Evolutionary conservation across 805 yeast species (phyloP), one percentile per base, ranked within the genome.

Genomic region (Zygosaccharomyces pseudorouxii): DNA sequence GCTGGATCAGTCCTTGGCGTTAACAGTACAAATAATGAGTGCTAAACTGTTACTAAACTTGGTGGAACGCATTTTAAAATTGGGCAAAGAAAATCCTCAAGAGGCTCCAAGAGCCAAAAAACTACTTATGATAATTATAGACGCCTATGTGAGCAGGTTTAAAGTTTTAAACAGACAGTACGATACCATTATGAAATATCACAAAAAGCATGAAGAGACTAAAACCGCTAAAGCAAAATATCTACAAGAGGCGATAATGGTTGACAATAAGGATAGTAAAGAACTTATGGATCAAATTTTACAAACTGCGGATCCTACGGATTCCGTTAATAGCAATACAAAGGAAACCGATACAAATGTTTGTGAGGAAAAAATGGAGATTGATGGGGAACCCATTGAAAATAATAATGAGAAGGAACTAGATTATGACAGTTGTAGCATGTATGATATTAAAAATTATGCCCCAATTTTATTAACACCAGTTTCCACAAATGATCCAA

Each of bases 21-120:
- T 88, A 52, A 86, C 95, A 5, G 96, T 90, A 31, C 98, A 95
- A 65, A 86, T 90, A 8, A 89, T 93, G 97, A 86, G 97, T 69
- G 96, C 97, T 2, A 92, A 90, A 67, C 72, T 93, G 28, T 69
- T 93, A 28, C 68, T 92, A 53, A 95, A 93, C 65, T 72, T 95
- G 58, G 92, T 93, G 18, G 99, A 95, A 56, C 73, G 95, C 38
- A 85, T 93, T 35, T 76, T 86, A 78, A 85, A 86, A 59, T 67
- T 90, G 57, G 71, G 71, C 6, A 67, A 64, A 50, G 70, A 67
- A 49, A 90, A 86, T 36, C 85, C 86, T 46, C 86, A 86, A 55
- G 77, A 80, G 23, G 96, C 93, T 53, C 75, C 73, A n/a, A 64
- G 74, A 56, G 71, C 71, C 3, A 67, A 69, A 46, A 95, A 89